These are phyloP conservation scores for Choanephora cucurbitarum DNA, from an alignment of 371 early-diverging fungal genomes.

Conservation along the genomic window DNA sequence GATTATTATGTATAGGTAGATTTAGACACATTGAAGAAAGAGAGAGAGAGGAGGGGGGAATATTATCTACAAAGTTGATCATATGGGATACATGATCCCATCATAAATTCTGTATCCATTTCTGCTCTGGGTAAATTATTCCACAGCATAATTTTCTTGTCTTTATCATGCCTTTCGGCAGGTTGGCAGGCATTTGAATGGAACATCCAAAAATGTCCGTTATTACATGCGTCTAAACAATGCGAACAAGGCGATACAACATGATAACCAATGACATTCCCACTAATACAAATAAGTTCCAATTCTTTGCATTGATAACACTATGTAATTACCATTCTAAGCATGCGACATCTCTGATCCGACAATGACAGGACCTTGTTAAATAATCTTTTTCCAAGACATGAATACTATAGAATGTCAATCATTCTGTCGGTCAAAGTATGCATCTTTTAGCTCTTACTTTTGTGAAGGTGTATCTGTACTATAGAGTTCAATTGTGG, in stretches of 20 bases:
- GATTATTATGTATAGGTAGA: no score
- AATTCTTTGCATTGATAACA: background rate
- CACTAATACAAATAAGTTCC: slow-evolving; percentile 50
- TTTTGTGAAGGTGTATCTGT: slow-evolving; percentile 85
- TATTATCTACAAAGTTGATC: slow-evolving; percentile 29
- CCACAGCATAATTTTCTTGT: slow-evolving; percentile 44
- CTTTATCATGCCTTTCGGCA: slow-evolving; percentile 48
- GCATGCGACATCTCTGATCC: slow-evolving; percentile 94
- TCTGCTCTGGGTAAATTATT: slow-evolving; percentile 56
- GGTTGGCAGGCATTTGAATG: slow-evolving; percentile 78
- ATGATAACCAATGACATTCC: slow-evolving; percentile 95
- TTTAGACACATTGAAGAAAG: no score
- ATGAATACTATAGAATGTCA: slow-evolving; percentile 64
- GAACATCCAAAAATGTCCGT: slow-evolving; percentile 99
- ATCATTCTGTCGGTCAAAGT: no score
- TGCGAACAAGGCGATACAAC: slow-evolving; percentile 93
- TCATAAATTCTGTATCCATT: slow-evolving; percentile 36
- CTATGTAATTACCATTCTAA: slow-evolving; percentile 73
- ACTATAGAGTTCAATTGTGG: slow-evolving; percentile 79
- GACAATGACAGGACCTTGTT: slow-evolving; percentile 90
- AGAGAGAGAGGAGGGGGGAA: background rate
- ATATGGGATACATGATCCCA: slow-evolving; percentile 22
- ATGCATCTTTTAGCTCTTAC: slow-evolving; percentile 45
- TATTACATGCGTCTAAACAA: slow-evolving; percentile 92
- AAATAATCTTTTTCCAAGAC: slow-evolving; percentile 88